Percentiles rank a stretch among this genome's conserved stretches.
These are phyloP conservation scores for Solanum tacnaense DNA, from an alignment of 257 asterid genomes.

Conservation along the genomic window DNA sequence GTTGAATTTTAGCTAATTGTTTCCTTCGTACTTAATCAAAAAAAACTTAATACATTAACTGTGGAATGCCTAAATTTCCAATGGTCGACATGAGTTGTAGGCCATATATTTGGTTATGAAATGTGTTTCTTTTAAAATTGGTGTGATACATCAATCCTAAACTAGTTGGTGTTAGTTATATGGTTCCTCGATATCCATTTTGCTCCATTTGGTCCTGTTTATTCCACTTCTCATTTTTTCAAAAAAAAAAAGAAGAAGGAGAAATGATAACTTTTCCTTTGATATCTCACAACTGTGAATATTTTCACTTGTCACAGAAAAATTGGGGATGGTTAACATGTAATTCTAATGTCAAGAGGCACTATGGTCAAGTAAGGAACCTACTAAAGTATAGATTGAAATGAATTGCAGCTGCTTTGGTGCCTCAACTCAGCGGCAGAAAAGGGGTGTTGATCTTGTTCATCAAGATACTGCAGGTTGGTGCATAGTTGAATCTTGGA, in stretches of 20 bases:
- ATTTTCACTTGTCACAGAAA: not conserved
- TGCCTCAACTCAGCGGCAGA: slow-evolving; percentile 7
- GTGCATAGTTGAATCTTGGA: not conserved
- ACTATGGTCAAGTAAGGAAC: not conserved
- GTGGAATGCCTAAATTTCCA: not conserved
- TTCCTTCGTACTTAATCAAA: not conserved
- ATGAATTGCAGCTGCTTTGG: slow-evolving; percentile 81
- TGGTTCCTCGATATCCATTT: not conserved
- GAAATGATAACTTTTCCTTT: not conserved
- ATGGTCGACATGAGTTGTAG: not conserved
- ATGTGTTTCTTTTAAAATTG: not conserved
- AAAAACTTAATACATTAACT: not conserved
- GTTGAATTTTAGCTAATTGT: not conserved
- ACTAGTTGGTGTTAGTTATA: not conserved
- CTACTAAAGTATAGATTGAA: slow-evolving; percentile 9
- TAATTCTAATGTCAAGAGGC: not conserved
- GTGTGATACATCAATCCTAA: not conserved
- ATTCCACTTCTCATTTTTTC: not conserved
- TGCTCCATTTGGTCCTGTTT: not conserved
- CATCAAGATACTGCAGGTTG: slow-evolving; percentile 46
- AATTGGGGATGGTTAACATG: not conserved
- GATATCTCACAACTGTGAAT: not conserved
- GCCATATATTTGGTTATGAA: not conserved
- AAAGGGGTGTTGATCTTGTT: slow-evolving; percentile 19
- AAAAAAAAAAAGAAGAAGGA: too few species aligned